phyloP scores from a whole-genome alignment of 2,329 filamentous ascomycete species.

The Leptographium wingfieldii region DNA sequence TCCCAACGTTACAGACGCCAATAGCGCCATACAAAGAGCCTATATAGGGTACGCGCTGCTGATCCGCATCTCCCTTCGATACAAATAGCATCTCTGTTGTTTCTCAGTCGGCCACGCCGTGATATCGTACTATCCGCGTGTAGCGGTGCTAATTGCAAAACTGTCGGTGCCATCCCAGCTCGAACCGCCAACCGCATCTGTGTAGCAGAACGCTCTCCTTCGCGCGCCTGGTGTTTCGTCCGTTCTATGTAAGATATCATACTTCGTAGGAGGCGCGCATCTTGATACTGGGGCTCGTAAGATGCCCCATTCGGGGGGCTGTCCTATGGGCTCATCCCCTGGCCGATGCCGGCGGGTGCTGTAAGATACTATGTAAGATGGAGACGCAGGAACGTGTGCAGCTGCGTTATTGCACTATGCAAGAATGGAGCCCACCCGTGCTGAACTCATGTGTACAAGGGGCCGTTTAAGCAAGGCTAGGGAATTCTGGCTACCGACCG shows the following conservation, averaged over 20 bases:
- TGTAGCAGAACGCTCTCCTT: background rate
- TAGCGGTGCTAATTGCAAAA: background rate
- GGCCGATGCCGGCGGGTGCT: background rate
- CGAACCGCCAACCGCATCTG: background rate
- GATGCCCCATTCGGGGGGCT: too few relatives aligned
- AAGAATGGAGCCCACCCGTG: background rate
- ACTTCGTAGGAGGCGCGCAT: too few relatives aligned
- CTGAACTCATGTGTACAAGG: background rate
- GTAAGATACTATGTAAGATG: background rate
- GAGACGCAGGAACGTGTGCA: background rate
- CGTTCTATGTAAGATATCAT: too few relatives aligned
- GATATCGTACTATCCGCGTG: background rate
- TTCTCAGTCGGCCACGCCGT: background rate
- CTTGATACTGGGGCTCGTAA: too few relatives aligned
- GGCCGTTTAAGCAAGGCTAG: background rate
- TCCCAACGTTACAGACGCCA: background rate
- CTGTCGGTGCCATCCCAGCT: background rate
- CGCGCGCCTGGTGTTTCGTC: too few relatives aligned
- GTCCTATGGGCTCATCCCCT: background rate
- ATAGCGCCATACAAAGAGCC: background rate
- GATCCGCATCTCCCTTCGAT: conserved; percentile 1
- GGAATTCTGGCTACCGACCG: background rate
- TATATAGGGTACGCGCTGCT: background rate
- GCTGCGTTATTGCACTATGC: background rate
- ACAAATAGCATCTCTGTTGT: background rate